These are phyloP conservation scores for Saccharomycopsis vini DNA, from an alignment of 805 yeast genomes.

Conservation along the genomic window DNA sequence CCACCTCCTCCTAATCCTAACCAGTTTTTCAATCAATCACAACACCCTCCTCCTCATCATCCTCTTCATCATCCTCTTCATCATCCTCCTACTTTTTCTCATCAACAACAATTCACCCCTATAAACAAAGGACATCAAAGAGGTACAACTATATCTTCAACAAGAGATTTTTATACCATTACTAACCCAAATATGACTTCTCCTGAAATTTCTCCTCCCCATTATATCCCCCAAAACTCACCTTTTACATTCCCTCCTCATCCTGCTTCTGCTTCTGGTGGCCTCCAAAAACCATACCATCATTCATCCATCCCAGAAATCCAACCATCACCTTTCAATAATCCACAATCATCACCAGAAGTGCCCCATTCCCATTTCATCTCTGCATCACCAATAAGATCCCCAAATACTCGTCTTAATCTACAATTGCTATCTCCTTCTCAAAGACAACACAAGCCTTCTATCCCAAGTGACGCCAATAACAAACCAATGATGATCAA, in stretches of 20 bases:
- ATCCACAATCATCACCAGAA: too few species aligned
- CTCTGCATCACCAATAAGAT: not conserved
- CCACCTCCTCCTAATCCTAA: not conserved
- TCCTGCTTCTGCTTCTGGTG: too few species aligned
- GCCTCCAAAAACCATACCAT: slow-evolving; percentile 1
- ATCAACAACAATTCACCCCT: not conserved
- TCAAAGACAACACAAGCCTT: slow-evolving; percentile 2
- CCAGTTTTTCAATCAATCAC: not conserved
- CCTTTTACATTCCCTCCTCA: slow-evolving; percentile 16
- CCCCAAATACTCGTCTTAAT: not conserved
- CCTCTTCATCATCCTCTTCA: not conserved
- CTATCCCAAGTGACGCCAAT: slow-evolving; percentile 12
- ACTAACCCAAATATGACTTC: not conserved
- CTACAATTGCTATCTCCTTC: slow-evolving; percentile 3
- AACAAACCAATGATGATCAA: slow-evolving; percentile 18
- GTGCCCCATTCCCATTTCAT: too few species aligned
- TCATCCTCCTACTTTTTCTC: not conserved
- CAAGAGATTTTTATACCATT: slow-evolving; percentile 19
- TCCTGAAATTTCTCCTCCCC: slow-evolving; percentile 9
- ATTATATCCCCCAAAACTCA: slow-evolving; percentile 11
- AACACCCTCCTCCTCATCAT: not conserved
- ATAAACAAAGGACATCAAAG: slow-evolving; percentile 12
- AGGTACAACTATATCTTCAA: slow-evolving; percentile 16
- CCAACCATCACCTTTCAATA: slow-evolving; percentile 1
- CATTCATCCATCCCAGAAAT: slow-evolving; percentile 7